Percentiles rank a stretch among this genome's conserved stretches.
Evolutionary conservation across 208 protist species (phyloP).

Genomic region (Tritrichomonas musculus): DNA sequence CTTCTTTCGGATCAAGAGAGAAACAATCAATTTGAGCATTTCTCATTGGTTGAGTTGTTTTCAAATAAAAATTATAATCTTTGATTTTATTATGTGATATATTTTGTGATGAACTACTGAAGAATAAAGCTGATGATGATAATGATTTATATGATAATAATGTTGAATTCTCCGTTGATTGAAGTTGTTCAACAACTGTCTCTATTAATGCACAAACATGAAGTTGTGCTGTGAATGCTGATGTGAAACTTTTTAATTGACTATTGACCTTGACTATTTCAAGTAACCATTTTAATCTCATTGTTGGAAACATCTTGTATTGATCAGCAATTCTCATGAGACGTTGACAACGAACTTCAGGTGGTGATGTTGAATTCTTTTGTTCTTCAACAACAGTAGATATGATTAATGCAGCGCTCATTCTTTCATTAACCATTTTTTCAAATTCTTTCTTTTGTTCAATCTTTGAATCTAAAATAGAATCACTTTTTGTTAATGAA

Average conservation of each 20-base stretch:
- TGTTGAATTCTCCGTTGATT: not conserved
- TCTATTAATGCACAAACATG: not conserved
- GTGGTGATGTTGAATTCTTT: not conserved
- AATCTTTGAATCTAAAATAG: no score
- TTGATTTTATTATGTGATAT: not conserved
- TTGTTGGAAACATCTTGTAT: not conserved
- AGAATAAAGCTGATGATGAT: no score
- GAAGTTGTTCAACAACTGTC: not conserved
- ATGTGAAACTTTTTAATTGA: not conserved
- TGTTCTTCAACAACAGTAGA: not conserved
- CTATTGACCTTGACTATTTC: not conserved
- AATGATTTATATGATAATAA: no score
- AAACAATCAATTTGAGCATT: not conserved
- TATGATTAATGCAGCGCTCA: not conserved
- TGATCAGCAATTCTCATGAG: conserved; percentile 9
- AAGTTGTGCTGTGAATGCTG: conserved; percentile 5
- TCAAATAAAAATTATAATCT: not conserved
- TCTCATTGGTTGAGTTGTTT: not conserved
- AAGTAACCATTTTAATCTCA: not conserved
- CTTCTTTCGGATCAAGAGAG: not conserved
- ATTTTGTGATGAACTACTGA: no score
- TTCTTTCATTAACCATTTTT: not conserved
- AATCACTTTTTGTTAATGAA: no score
- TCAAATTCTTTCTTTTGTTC: not conserved
- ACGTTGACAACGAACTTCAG: not conserved